Evolutionary conservation across 1,284 basidiomycete species (phyloP).

Genomic region (Rhodotorula sp.): DNA sequence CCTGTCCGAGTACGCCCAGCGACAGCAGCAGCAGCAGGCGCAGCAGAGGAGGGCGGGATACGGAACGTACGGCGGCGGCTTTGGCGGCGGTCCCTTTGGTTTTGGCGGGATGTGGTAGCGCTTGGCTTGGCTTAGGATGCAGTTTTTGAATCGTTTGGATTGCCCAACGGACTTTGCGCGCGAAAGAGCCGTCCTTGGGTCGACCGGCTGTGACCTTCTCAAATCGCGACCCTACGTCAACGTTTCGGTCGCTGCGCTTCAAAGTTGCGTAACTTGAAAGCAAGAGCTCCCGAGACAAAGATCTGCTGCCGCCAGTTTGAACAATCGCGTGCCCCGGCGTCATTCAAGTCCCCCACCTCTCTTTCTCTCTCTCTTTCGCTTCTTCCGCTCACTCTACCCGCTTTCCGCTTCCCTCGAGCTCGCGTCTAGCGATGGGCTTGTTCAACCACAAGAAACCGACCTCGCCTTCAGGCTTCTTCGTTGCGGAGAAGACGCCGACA

Average conservation of each 20-base stretch:
- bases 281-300: background rate
- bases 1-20: background rate
- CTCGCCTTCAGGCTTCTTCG: slow-evolving; percentile 22
- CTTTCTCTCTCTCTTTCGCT: background rate
- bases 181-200: no score
- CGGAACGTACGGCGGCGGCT: background rate
- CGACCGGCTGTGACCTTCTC: no score
- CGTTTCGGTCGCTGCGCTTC: no score
- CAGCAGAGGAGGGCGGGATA: background rate
- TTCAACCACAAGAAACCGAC: slow-evolving; percentile 16
- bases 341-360: background rate
- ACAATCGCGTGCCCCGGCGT: background rate
- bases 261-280: no score
- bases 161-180: no score
- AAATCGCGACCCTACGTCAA: no score
- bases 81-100: no score
- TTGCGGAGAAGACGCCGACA: background rate
- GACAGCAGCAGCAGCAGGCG: background rate
- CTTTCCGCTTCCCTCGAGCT: no score
- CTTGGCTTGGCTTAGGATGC: no score
- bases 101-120: no score
- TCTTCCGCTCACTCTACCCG: background rate
- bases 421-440: slow-evolving; percentile 3
- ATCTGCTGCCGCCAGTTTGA: background rate
- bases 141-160: no score